Evolutionary conservation across 805 yeast species (phyloP).

Genomic region (Cyberlindnera maritima): DNA sequence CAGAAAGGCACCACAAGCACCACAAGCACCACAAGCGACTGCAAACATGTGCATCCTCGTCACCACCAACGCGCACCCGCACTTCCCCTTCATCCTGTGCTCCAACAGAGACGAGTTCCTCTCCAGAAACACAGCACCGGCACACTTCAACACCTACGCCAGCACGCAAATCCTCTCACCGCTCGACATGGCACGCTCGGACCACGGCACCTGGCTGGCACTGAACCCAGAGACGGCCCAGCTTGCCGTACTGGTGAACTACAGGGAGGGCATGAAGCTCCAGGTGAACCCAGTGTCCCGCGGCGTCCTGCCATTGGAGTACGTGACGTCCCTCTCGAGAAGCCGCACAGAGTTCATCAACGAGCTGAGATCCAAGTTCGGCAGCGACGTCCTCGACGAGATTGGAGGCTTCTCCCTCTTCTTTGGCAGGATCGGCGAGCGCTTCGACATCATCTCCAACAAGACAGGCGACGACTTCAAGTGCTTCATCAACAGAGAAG

Average conservation of each 20-base stretch:
- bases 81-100: conserved; percentile 69
- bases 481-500: conserved; percentile 28
- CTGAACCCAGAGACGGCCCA: conserved; percentile 49
- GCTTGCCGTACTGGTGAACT: conserved; percentile 75
- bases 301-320: conserved; percentile 43
- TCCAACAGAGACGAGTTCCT: conserved; percentile 90
- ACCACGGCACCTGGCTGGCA: conserved; percentile 93
- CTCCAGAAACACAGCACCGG: conserved; percentile 65
- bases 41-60: conserved; percentile 72
- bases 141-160: conserved; percentile 39
- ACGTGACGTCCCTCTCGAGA: conserved; percentile 29
- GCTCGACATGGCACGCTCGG: conserved; percentile 64
- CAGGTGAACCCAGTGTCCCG: conserved; percentile 36
- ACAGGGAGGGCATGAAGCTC: conserved; percentile 45
- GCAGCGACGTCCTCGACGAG: conserved; percentile 20
- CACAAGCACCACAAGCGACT: background rate
- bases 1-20: background rate
- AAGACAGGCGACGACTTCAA: conserved; percentile 30
- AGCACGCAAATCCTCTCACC: conserved; percentile 54
- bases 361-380: conserved; percentile 20
- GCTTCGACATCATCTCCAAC: conserved; percentile 30
- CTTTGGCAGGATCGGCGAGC: conserved; percentile 34
- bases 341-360: conserved; percentile 24
- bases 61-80: conserved; percentile 64
- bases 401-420: conserved; percentile 35